A percentile compares a stretch with the other conserved stretches of the same genome.
These are phyloP conservation scores for Xylariales sp. DNA, from an alignment of 2,329 filamentous ascomycete species.

Conservation along the genomic window DNA sequence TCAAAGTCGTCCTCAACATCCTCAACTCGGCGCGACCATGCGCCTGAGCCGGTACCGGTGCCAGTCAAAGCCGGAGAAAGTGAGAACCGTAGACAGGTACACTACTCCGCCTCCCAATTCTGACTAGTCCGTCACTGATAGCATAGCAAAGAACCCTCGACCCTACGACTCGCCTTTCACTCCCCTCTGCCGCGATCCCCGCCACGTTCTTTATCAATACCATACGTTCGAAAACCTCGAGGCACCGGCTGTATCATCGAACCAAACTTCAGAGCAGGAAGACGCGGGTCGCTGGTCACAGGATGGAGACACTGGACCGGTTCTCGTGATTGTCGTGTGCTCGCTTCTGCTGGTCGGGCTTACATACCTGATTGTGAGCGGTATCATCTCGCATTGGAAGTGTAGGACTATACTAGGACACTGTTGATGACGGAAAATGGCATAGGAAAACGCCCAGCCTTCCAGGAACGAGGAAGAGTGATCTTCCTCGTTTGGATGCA, in stretches of 20 bases:
- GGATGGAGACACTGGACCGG: background rate
- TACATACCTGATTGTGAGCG: background rate
- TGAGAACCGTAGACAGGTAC: too few species aligned
- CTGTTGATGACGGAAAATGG: too few species aligned
- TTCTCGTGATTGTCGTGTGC: background rate
- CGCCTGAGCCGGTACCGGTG: too few species aligned
- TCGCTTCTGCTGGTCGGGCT: background rate
- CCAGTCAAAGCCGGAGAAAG: too few species aligned
- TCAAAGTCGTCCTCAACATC: too few species aligned
- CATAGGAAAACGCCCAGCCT: too few species aligned
- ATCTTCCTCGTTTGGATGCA: background rate
- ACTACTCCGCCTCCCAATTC: too few species aligned
- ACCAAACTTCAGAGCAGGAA: background rate
- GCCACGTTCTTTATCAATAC: conserved; percentile 1
- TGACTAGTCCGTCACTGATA: too few species aligned
- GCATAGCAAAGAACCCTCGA: too few species aligned
- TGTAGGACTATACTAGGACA: background rate
- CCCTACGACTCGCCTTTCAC: conserved; percentile 4
- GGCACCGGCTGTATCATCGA: conserved; percentile 2
- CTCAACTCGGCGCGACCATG: too few species aligned
- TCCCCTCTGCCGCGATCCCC: conserved; percentile 4
- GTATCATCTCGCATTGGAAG: background rate
- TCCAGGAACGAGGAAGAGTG: too few species aligned
- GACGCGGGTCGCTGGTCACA: background rate
- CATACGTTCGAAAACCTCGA: conserved; percentile 6